Base-by-base conservation (phyloP, 495 filamentous ascomycete species). In the Xylaria grammica region DNA sequence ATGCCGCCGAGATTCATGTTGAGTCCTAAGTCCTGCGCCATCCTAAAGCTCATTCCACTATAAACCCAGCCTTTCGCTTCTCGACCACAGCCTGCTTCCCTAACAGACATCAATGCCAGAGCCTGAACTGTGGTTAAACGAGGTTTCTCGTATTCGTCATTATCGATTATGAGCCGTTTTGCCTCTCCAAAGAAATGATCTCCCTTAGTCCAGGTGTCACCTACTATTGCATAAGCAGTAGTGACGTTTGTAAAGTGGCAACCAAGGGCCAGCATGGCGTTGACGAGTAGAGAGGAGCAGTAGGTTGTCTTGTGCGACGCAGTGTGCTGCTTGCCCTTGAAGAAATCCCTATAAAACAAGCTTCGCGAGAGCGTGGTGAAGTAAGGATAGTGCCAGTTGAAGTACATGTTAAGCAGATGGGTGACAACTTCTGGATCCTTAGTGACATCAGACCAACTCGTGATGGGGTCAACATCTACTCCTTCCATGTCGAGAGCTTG, bases 61-160 rank as follows among this genome's bases (percentile, higher is more conserved):
- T 98, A 99, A 5, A 97, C 92, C 95, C 95, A 99, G 11, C 95
- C 95, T 73, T 93, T 96, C 36, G 92, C 91, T 79, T 99, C 95
- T 32, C 95, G 85, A 0, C 93, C 95, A 76, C 95, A 99, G 4
- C 95, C 95, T 4, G 95, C 96, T 78, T 99, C 95, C 54, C 95
- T 85, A 6, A 98, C 95, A 58, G 93, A 97, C 94, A 99, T 97
- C 66, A 99, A 81, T 1, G 93, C 93, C 55, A 98, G 77, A 0
- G 95, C 95, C 77, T 99, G 95, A 20, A 99, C 92, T 0, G 94
- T 97, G n/a, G 94, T 91, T 55, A 99, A 80, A 53, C 87, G 88
- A 8, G 95, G 91, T 71, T 89, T 94, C 68, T 93, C 94, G 70
- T 96, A 93, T 75, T 97, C 92, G 67, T 98, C 96, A 66, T 96